Conservation (phyloP, 345 rosid species). For the Linum lewisii region DNA sequence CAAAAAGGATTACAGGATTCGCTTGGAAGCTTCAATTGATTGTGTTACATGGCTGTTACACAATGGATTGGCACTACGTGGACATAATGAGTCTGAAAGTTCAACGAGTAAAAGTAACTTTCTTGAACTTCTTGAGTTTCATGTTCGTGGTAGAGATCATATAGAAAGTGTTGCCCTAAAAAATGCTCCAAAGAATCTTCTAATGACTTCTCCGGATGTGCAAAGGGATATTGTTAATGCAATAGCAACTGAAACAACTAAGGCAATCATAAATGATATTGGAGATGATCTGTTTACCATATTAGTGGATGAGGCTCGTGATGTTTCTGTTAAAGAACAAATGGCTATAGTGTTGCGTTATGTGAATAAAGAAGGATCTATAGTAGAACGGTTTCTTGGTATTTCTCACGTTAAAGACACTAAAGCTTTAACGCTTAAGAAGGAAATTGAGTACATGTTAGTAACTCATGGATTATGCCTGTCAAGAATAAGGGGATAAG, state of each 20-base stretch:
- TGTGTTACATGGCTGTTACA: constrained; percentile 1
- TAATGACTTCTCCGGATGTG: background rate
- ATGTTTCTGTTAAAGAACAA: constrained; percentile 1
- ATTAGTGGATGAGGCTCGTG: constrained; percentile 12
- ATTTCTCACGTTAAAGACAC: constrained; percentile 5
- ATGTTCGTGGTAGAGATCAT: constrained; percentile 1
- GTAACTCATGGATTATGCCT: constrained; percentile 1
- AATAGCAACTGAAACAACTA: background rate
- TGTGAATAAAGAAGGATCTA: constrained; percentile 3
- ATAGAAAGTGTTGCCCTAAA: background rate
- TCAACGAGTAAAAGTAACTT: constrained; percentile 2
- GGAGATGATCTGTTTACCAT: constrained; percentile 7
- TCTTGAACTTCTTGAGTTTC: constrained; percentile 3
- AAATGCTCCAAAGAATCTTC: constrained; percentile 1
- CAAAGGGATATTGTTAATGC: background rate
- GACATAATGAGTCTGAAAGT: background rate
- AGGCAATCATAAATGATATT: constrained; percentile 1
- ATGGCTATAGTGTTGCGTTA: constrained; percentile 6
- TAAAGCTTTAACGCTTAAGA: background rate
- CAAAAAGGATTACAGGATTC: background rate
- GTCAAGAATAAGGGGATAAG: constrained; percentile 5
- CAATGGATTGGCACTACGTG: constrained; percentile 10
- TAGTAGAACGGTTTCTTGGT: constrained; percentile 4
- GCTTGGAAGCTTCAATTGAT: constrained; percentile 8
- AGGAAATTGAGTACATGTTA: constrained; percentile 1